phyloP scores from a whole-genome alignment of 345 rosid genomes.

The Linum lewisii region DNA sequence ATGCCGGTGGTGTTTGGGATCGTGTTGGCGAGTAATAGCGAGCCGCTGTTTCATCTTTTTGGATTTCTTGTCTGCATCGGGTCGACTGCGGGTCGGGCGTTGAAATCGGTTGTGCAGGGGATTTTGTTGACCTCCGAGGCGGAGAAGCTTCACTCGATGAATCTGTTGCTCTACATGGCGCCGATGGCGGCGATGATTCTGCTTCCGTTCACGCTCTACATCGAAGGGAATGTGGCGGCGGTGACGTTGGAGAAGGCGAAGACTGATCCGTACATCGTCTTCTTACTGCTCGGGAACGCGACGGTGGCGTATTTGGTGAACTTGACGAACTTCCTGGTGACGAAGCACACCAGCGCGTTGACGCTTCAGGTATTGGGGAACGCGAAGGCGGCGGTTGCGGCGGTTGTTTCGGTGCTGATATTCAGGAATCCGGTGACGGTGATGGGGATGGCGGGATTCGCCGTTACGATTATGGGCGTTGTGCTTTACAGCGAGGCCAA shows the following conservation, averaged over 20 bases:
- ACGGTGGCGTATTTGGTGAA: slow-evolving; percentile 96
- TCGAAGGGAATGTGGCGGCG: slow-evolving; percentile 82
- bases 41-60: slow-evolving; percentile 81
- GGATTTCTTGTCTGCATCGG: slow-evolving; percentile 89
- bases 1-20: slow-evolving; percentile 91
- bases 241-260: slow-evolving; percentile 65
- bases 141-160: slow-evolving; percentile 95
- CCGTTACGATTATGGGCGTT: slow-evolving; percentile 86
- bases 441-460: slow-evolving; percentile 91
- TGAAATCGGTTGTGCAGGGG: slow-evolving; percentile 92
- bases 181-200: slow-evolving; percentile 92
- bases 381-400: slow-evolving; percentile 97
- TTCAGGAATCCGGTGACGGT: slow-evolving; percentile 90
- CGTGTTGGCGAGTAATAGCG: slow-evolving; percentile 83
- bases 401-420: slow-evolving; percentile 81
- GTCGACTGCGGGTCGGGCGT: slow-evolving; percentile 92
- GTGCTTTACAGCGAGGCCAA: slow-evolving; percentile 97
- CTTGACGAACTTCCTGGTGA: slow-evolving; percentile 89
- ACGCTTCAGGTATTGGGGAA: slow-evolving; percentile 96
- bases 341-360: slow-evolving; percentile 94
- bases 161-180: slow-evolving; percentile 84
- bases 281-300: slow-evolving; percentile 76
- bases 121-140: slow-evolving; percentile 71
- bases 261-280: slow-evolving; percentile 50
- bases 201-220: slow-evolving; percentile 80